Conservation (phyloP, 2,329 filamentous ascomycete genomes). For the Pseudopithomyces maydicus region DNA sequence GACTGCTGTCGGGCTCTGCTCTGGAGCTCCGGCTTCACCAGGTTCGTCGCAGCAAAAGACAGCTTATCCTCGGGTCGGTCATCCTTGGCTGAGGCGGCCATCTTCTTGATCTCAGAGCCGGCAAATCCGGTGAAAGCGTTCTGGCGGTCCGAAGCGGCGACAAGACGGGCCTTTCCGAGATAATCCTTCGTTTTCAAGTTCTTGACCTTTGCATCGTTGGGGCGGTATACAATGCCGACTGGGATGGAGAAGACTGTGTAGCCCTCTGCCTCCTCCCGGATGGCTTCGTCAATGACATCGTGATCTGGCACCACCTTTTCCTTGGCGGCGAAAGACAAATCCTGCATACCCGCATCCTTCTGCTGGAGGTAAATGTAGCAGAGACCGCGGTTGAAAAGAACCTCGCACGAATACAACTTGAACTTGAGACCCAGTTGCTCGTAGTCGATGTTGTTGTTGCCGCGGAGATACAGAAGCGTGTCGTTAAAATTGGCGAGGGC, state of each 20-base stretch:
- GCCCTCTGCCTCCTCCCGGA: constrained; percentile 90
- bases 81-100: constrained; percentile 64
- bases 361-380: constrained; percentile 98
- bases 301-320: constrained; percentile 97
- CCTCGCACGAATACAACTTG: constrained; percentile 96
- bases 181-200: constrained; percentile 98
- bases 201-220: constrained; percentile 97
- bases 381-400: constrained; percentile 93
- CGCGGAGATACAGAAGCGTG: constrained; percentile 88
- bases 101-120: constrained; percentile 78
- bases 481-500: constrained; percentile 99
- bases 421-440: constrained; percentile 94
- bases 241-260: constrained; percentile 99
- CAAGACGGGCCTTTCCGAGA: constrained; percentile 90
- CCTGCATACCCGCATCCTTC: constrained; percentile 86
- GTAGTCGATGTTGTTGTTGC: constrained; percentile 98
- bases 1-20: constrained; percentile 81
- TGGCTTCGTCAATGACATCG: constrained; percentile 97
- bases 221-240: constrained; percentile 91
- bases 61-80: constrained; percentile 83
- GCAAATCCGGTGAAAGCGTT: constrained; percentile 85
- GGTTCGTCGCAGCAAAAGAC: constrained; percentile 89
- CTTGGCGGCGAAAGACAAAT: constrained; percentile 87
- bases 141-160: constrained; percentile 81
- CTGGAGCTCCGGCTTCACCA: constrained; percentile 83